phyloP scores from a whole-genome alignment of 2,329 filamentous ascomycete genomes.

The Fusarium sp. region DNA sequence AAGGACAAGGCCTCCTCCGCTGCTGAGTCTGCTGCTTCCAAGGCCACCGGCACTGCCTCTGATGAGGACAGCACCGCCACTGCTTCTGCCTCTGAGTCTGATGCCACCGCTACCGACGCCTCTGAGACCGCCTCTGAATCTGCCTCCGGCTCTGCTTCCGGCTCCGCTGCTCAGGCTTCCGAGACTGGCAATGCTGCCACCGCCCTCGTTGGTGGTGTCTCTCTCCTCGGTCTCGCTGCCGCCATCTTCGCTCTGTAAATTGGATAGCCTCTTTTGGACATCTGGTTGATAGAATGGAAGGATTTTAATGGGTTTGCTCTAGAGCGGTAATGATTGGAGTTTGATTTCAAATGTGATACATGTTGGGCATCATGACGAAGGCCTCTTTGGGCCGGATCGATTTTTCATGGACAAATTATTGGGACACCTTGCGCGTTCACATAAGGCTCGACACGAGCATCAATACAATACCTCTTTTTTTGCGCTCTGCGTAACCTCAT shows the following conservation, averaged over 20 bases:
- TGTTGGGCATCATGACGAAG: conserved; percentile 37
- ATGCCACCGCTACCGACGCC: conserved; percentile 28
- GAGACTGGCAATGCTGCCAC: conserved; percentile 52
- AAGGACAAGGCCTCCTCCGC: conserved; percentile 39
- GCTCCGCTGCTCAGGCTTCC: conserved; percentile 40
- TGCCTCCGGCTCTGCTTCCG: conserved; percentile 41
- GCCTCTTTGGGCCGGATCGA: conserved; percentile 20
- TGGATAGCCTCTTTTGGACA: conserved; percentile 4
- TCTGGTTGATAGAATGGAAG: conserved; percentile 20
- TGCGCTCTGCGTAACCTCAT: conserved; percentile 27
- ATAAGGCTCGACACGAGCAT: conserved; percentile 42
- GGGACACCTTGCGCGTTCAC: conserved; percentile 43
- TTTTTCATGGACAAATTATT: conserved; percentile 47
- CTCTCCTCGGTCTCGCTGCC: conserved; percentile 61
- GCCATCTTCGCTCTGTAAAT: conserved; percentile 64
- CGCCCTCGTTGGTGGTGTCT: conserved; percentile 56
- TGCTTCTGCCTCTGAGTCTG: conserved; percentile 35
- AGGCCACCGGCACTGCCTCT: conserved; percentile 44
- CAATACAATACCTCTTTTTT: conserved; percentile 45
- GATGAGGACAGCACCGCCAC: conserved; percentile 36
- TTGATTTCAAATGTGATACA: conserved; percentile 36
- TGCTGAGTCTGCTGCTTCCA: conserved; percentile 41
- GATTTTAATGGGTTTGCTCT: conserved; percentile 39
- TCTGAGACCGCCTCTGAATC: conserved; percentile 36
- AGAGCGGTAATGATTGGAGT: conserved; percentile 44